Evolutionary conservation across 2,329 filamentous ascomycete species (phyloP).

Genomic region (Fusarium staphyleae): DNA sequence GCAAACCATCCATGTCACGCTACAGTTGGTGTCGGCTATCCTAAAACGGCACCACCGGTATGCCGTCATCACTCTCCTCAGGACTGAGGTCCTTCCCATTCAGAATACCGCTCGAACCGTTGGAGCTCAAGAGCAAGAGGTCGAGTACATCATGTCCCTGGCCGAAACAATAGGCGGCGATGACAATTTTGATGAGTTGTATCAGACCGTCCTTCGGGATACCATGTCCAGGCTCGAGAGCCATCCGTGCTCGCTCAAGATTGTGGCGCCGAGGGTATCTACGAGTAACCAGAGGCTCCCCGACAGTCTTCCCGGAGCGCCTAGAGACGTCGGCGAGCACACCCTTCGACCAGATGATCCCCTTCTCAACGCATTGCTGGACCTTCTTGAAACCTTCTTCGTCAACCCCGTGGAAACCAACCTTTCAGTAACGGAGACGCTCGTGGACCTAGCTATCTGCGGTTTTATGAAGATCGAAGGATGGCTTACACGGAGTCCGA

Average conservation of each 20-base stretch:
- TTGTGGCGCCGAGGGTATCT: slow-evolving; percentile 68
- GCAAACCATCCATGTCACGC: slow-evolving; percentile 87
- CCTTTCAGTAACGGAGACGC: slow-evolving; percentile 81
- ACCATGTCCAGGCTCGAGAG: slow-evolving; percentile 72
- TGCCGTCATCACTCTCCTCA: slow-evolving; percentile 77
- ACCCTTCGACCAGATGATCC: slow-evolving; percentile 69
- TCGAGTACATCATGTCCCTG: slow-evolving; percentile 73
- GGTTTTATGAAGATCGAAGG: slow-evolving; percentile 85
- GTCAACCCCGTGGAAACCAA: slow-evolving; percentile 93
- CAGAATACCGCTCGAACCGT: slow-evolving; percentile 67
- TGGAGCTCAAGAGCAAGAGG: slow-evolving; percentile 77
- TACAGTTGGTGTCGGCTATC: slow-evolving; percentile 87
- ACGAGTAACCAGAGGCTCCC: slow-evolving; percentile 64
- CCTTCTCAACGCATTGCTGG: slow-evolving; percentile 69
- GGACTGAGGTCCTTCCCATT: slow-evolving; percentile 66
- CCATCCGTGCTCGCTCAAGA: slow-evolving; percentile 74
- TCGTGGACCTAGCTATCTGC: slow-evolving; percentile 84
- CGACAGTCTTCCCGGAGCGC: slow-evolving; percentile 65
- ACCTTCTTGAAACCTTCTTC: slow-evolving; percentile 81
- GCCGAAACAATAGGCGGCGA: slow-evolving; percentile 73
- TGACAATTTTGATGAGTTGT: slow-evolving; percentile 74
- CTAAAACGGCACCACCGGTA: slow-evolving; percentile 88
- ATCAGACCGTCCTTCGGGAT: slow-evolving; percentile 75
- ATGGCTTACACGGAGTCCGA: slow-evolving; percentile 83
- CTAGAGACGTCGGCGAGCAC: slow-evolving; percentile 66